Base-by-base conservation (phyloP, 2,329 filamentous ascomycete species). In the Talaromyces atroroseus region DNA sequence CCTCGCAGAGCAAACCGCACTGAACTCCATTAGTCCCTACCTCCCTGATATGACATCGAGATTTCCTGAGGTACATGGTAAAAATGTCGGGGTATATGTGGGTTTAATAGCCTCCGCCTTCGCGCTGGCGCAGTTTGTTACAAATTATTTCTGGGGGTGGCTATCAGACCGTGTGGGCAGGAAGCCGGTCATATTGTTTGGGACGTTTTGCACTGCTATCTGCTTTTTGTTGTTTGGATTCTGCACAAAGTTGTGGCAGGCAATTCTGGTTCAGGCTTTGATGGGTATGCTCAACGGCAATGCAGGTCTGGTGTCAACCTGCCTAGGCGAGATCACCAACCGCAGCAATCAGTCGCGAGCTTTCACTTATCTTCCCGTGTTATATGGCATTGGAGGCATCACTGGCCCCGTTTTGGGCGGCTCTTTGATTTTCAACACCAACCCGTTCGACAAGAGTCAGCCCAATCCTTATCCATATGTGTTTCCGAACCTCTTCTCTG, bases 211-310 rank as follows among this genome's bases (percentile, higher is more conserved):
- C 55, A 88, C 95, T 23, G 87, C 89, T 61, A 76, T 80, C 12
- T 95, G 90, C 67, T 96, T 97, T 68, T 71, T 88, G 42, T 83
- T 84, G 0, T 99, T 99, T 70, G 94, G 92, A 3, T 90, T 97
- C 66, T 95, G 90, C 70, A 84, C 75, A 59, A 86, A 81, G 1
- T 83, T 96, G 59, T 90, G 86, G 83, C 92, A 97, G 70, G 86
- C 95, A 2, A 80, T 97, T 14, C 61, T 90, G 16, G 89, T 96
- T 1, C 94, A 99, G 69, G 83, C 88, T 1, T 76, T 92, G 61
- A 96, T 97, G 91, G 94, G 94, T 3, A 70, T 95, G 53, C 83
- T 96, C 52, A 99, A 97, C 70, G 94, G 94, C 52, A 99, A 99
- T 66, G 91, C 94, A 29, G 92, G 90, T 4, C 86, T 96, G 12